Conservation (phyloP, 116 monocot species). For the Zostera marina region DNA sequence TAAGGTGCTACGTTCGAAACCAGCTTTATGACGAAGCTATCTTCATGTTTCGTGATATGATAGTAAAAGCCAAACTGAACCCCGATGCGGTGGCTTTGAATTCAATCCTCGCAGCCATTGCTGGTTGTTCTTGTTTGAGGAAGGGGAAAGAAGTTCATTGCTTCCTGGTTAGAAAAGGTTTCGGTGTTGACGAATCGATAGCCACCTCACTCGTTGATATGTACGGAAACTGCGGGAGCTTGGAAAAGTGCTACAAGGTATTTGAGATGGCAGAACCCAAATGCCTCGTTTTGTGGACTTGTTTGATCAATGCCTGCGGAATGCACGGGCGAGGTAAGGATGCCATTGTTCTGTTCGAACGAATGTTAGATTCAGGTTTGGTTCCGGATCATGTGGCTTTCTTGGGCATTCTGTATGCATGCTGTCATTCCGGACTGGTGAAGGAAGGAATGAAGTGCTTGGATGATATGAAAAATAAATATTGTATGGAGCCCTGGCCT, state of each 20-base stretch:
- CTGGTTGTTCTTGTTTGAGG: conserved; percentile 38
- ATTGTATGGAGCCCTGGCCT: conserved; percentile 54
- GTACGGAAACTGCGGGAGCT: conserved; percentile 68
- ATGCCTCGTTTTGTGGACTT: conserved; percentile 67
- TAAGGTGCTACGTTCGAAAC: conserved; percentile 43
- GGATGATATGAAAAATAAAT: conserved; percentile 31
- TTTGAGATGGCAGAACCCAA: conserved; percentile 21
- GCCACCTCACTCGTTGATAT: conserved; percentile 54
- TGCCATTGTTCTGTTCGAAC: conserved; percentile 37
- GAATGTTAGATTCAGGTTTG: conserved; percentile 34
- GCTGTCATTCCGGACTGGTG: conserved; percentile 59
- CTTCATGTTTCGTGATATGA: conserved; percentile 41
- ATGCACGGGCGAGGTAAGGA: conserved; percentile 65
- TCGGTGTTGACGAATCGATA: conserved; percentile 21
- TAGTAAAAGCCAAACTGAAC: conserved; percentile 23
- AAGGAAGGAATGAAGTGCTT: conserved; percentile 47
- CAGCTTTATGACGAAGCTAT: conserved; percentile 41
- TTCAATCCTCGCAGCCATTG: conserved; percentile 29
- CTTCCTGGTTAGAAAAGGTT: conserved; percentile 35
- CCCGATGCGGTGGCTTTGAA: conserved; percentile 50
- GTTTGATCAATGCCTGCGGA: conserved; percentile 52
- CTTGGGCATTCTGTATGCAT: conserved; percentile 68
- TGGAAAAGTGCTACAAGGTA: conserved; percentile 25
- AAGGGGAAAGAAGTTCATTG: conserved; percentile 87
- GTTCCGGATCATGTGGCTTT: conserved; percentile 67